Conservation (phyloP, 495 filamentous ascomycete genomes). For the Xylaria acuta region DNA sequence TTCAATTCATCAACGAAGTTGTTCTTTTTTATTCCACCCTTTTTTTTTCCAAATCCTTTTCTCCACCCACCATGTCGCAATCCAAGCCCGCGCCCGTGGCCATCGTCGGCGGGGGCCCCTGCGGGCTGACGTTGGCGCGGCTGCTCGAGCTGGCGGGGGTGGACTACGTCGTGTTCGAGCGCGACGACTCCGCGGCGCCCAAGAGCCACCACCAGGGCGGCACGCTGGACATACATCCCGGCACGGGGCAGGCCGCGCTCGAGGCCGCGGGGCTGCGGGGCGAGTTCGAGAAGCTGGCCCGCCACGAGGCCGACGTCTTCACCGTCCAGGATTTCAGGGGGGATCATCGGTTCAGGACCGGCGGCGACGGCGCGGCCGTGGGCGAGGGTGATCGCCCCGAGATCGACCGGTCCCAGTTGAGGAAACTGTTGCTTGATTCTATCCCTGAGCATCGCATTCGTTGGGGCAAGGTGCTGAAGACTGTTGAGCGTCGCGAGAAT, state of each 20-base stretch:
- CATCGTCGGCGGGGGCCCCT: conserved; percentile 62
- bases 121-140: conserved; percentile 58
- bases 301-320: conserved; percentile 45
- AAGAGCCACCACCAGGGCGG: conserved; percentile 50
- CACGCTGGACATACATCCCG: conserved; percentile 56
- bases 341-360: neutral
- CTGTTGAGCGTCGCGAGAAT: conserved; percentile 3
- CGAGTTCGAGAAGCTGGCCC: conserved; percentile 43
- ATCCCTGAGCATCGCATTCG: conserved; percentile 45
- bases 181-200: conserved; percentile 19
- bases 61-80: neutral
- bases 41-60: too few relatives aligned
- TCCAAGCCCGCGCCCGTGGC: conserved; percentile 44
- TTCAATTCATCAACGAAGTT: neutral
- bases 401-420: conserved; percentile 51
- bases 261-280: conserved; percentile 52
- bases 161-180: conserved; percentile 59
- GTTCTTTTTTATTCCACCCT: neutral
- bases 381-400: conserved; percentile 28
- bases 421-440: conserved; percentile 52
- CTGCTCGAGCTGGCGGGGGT: conserved; percentile 50
- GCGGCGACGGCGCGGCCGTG: neutral
- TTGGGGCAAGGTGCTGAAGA: conserved; percentile 27
- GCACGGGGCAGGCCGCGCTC: conserved; percentile 53
- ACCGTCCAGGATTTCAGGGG: conserved; percentile 9